phyloP scores from a whole-genome alignment of 805 yeast species.

The Wickerhamiella alocasiicola region DNA sequence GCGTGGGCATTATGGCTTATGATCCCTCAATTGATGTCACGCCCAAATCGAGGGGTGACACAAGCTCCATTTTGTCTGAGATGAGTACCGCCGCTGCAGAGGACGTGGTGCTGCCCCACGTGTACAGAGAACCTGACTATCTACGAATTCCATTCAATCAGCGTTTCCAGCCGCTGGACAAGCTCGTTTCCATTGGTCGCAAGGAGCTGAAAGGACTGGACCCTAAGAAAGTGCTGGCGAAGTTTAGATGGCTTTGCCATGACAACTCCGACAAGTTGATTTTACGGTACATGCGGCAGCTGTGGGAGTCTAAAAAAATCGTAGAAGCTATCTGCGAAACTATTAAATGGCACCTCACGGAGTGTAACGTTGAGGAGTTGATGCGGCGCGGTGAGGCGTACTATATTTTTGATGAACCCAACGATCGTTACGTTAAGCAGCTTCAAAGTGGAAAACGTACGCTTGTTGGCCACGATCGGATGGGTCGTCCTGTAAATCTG shows the following conservation, averaged over 20 bases:
- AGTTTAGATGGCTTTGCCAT: conserved; percentile 8
- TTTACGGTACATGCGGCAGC: conserved; percentile 68
- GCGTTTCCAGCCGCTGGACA: conserved; percentile 3
- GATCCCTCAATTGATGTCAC: neutral
- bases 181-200: neutral
- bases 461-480: conserved; percentile 8
- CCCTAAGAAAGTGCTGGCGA: neutral
- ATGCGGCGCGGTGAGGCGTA: conserved; percentile 62
- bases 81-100: neutral
- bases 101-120: neutral
- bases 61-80: neutral
- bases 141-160: neutral
- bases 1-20: conserved; percentile 3
- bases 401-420: conserved; percentile 28
- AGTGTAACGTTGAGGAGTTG: conserved; percentile 47
- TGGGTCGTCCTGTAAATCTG: conserved; percentile 21
- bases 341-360: conserved; percentile 60
- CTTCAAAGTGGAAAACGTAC: conserved; percentile 6
- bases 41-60: neutral
- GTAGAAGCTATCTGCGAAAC: conserved; percentile 62
- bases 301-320: conserved; percentile 62
- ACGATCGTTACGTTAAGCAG: conserved; percentile 37
- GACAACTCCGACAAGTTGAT: conserved; percentile 74
- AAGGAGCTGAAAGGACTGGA: neutral
- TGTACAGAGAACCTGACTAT: neutral